Conservation (phyloP, 2,329 filamentous ascomycete genomes). For the Ophiostoma australiae region DNA sequence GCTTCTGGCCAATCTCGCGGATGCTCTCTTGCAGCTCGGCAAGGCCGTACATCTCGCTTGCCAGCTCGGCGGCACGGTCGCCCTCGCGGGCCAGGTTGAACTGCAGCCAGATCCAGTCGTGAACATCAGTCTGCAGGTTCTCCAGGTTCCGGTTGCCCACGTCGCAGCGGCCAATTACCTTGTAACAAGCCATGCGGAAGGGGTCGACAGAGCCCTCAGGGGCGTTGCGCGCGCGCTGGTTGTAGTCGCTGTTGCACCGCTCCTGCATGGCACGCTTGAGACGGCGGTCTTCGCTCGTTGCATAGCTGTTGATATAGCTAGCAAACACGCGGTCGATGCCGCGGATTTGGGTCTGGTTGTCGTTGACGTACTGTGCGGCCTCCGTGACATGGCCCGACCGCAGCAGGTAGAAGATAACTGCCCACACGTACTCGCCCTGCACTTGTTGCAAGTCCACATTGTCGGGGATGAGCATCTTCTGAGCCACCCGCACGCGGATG, state of each 20-base stretch:
- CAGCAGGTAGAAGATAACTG: conserved; percentile 85
- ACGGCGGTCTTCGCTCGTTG: conserved; percentile 67
- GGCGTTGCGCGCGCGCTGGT: conserved; percentile 75
- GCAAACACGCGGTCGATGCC: conserved; percentile 88
- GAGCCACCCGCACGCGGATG: conserved; percentile 70
- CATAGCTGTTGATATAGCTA: conserved; percentile 80
- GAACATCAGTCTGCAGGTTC: conserved; percentile 58
- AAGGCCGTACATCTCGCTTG: conserved; percentile 61
- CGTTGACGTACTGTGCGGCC: conserved; percentile 78
- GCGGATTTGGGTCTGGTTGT: conserved; percentile 74
- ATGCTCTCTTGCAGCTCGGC: conserved; percentile 72
- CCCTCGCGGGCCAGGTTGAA: conserved; percentile 64
- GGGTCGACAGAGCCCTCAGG: conserved; percentile 86
- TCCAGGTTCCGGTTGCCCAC: conserved; percentile 60
- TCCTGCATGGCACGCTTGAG: conserved; percentile 75
- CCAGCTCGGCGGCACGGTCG: conserved; percentile 59
- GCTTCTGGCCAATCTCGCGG: conserved; percentile 80
- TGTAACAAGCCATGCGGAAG: conserved; percentile 96
- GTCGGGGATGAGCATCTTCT: conserved; percentile 80
- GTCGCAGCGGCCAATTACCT: conserved; percentile 81
- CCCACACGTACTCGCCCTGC: conserved; percentile 84
- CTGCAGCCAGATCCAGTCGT: conserved; percentile 69
- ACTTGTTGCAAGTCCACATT: conserved; percentile 75
- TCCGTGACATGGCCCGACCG: conserved; percentile 79
- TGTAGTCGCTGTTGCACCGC: conserved; percentile 85